These are phyloP conservation scores for Cyclotella baltica DNA, from an alignment of 108 stramenopile genomes.

Conservation along the genomic window DNA sequence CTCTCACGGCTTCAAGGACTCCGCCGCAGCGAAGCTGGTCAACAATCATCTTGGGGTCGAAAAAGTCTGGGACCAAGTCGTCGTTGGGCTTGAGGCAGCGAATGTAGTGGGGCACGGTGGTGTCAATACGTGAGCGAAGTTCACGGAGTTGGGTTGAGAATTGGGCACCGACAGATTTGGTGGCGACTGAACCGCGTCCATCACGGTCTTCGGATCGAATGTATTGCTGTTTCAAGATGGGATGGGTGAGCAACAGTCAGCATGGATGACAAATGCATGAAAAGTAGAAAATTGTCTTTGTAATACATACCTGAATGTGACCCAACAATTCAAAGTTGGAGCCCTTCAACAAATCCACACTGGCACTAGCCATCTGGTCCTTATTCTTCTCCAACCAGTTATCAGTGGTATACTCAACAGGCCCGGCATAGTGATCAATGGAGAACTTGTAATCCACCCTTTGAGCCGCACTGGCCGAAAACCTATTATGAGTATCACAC, in stretches of 20 bases:
- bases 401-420: slow-evolving; percentile 87
- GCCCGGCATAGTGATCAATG: slow-evolving; percentile 95
- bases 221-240: slow-evolving; percentile 38
- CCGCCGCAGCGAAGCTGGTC: slow-evolving; percentile 97
- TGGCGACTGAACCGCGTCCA: slow-evolving; percentile 65
- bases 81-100: slow-evolving; percentile 92
- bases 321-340: slow-evolving; percentile 68
- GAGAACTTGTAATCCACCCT: slow-evolving; percentile 82
- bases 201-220: slow-evolving; percentile 63
- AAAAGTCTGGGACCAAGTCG: slow-evolving; percentile 72
- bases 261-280: not conserved
- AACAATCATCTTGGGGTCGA: slow-evolving; percentile 85
- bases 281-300: slow-evolving; percentile 59
- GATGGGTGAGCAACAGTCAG: slow-evolving; percentile 35
- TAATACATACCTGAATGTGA: slow-evolving; percentile 38
- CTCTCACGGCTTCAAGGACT: slow-evolving; percentile 91
- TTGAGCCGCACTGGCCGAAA: slow-evolving; percentile 59
- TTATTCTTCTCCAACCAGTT: slow-evolving; percentile 90
- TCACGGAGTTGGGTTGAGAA: slow-evolving; percentile 78
- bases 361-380: slow-evolving; percentile 84
- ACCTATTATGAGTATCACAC: slow-evolving; percentile 66
- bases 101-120: slow-evolving; percentile 87
- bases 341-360: slow-evolving; percentile 68
- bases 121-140: slow-evolving; percentile 72
- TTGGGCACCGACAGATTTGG: slow-evolving; percentile 82